Evolutionary conservation across 306 rosid genomes (phyloP), one percentile per base, ranked within the genome.

Genomic region (Glycine latifolia): DNA sequence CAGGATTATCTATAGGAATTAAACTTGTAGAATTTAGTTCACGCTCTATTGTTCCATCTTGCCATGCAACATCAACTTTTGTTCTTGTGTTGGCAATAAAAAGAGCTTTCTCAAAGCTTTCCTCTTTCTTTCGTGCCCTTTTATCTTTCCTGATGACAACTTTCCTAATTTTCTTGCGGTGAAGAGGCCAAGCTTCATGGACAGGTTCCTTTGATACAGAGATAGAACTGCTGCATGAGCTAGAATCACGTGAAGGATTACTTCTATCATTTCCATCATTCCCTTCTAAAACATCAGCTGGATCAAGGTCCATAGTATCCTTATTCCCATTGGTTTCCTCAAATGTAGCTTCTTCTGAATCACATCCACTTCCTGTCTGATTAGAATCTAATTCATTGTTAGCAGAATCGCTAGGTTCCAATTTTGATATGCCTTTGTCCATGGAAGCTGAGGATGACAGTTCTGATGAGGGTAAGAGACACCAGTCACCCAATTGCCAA

Each of bases 401-500:
- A 76, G 79, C 69, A 54, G 90, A 84, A 83, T 92, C 86, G 12
- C 86, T 84, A 79, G 80, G 89, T 79, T 90, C 92, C 53, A 83
- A 71, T 76, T 87, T 90, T 86, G 92, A 89, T 37, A 82, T 71
- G 79, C 82, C 91, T 83, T 87, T 91, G 62, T 86, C 88, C 71
- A 67, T 56, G 54, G 91, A 85, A 85, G 61, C 65, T 20, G 91
- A 80, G 79, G 90, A 85, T 67, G 89, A 71, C 12, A 75, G 16
- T 52, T 66, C 61, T 9, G 86, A 82, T 15, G 91, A 73, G 50
- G 92, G 91, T 44, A 92, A 83, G 50, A 96, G 98, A 90, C 99
- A 96, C 99, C 99, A 92, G 88, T 96, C 98, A 59, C 96, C 97
- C 91, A 96, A 86, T 87, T 92, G 97, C 99, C 99, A 96, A 88